Conservation (phyloP, 2,329 filamentous ascomycete genomes). For the Paraphaeosphaeria minitans region DNA sequence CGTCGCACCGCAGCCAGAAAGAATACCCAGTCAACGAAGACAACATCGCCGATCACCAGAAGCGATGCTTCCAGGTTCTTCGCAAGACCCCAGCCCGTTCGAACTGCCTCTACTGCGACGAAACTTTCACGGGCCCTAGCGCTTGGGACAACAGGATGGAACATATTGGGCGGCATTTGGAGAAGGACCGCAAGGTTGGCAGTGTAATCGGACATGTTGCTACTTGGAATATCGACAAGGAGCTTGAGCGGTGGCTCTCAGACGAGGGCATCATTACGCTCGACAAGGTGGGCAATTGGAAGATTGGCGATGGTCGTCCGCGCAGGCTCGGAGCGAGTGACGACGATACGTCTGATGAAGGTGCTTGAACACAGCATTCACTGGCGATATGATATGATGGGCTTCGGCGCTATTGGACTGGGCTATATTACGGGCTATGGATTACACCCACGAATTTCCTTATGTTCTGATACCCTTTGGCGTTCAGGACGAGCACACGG, state of each 20-base stretch:
- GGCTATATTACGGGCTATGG: background rate
- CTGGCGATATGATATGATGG: background rate
- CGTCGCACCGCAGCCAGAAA: conserved; percentile 51
- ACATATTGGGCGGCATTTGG: conserved; percentile 81
- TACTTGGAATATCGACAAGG: conserved; percentile 35
- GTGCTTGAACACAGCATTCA: conserved; percentile 8
- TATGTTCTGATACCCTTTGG: conserved; percentile 18
- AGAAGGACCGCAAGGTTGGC: conserved; percentile 54
- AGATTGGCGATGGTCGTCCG: conserved; percentile 38
- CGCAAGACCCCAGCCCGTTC: conserved; percentile 66
- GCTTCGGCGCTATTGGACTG: background rate
- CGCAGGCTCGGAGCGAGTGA: conserved; percentile 21
- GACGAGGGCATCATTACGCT: conserved; percentile 45
- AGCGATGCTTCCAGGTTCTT: conserved; percentile 63
- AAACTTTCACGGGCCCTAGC: conserved; percentile 64
- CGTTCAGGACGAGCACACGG: conserved; percentile 8
- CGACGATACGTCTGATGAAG: conserved; percentile 23
- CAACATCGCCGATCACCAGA: conserved; percentile 61
- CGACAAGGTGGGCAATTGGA: conserved; percentile 35
- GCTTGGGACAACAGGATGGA: conserved; percentile 87
- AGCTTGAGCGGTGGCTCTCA: conserved; percentile 48
- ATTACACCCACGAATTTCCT: conserved; percentile 6
- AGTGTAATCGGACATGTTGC: conserved; percentile 21
- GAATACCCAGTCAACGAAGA: conserved; percentile 52
- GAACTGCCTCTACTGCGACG: conserved; percentile 68